A percentile compares a stretch with the other conserved stretches of the same genome.
phyloP scores from a whole-genome alignment of 306 rosid species.

The Echinosophora koreensis region DNA sequence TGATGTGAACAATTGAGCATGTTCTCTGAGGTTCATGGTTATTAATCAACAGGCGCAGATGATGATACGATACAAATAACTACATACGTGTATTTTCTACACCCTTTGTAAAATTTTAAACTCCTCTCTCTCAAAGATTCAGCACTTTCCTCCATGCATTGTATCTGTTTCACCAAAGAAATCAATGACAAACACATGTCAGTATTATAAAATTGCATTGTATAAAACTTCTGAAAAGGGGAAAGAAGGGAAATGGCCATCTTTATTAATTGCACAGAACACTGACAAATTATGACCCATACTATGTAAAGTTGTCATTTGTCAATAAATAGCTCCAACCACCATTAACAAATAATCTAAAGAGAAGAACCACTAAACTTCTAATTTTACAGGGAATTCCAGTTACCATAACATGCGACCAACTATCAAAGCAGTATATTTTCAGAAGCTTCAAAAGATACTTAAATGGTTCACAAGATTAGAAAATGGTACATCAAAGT shows the following conservation, averaged over 20 bases:
- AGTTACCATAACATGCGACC: conserved; percentile 11
- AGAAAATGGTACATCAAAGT: conserved; percentile 2
- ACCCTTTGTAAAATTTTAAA: conserved; percentile 92
- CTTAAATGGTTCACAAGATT: background rate
- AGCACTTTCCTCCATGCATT: conserved; percentile 96
- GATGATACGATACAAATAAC: conserved; percentile 22
- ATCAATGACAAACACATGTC: conserved; percentile 30
- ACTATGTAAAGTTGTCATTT: background rate
- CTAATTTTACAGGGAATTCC: conserved; percentile 6
- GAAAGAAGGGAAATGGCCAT: conserved; percentile 18
- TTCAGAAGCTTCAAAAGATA: conserved; percentile 22
- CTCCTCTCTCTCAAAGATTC: conserved; percentile 96
- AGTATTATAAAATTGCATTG: conserved; percentile 11
- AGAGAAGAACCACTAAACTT: conserved; percentile 19
- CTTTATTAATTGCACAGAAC: conserved; percentile 17
- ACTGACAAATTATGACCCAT: conserved; percentile 17
- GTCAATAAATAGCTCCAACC: conserved; percentile 28
- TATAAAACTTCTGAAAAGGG: conserved; percentile 10
- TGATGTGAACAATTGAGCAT: background rate
- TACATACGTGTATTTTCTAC: conserved; percentile 98
- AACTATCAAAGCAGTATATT: conserved; percentile 12
- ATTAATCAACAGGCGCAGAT: conserved; percentile 15
- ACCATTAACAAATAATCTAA: conserved; percentile 29
- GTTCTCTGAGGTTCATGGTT: conserved; percentile 6
- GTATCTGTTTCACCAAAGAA: conserved; percentile 77